phyloP scores from a whole-genome alignment of 257 asterid species.

The Nicotiana paniculata region DNA sequence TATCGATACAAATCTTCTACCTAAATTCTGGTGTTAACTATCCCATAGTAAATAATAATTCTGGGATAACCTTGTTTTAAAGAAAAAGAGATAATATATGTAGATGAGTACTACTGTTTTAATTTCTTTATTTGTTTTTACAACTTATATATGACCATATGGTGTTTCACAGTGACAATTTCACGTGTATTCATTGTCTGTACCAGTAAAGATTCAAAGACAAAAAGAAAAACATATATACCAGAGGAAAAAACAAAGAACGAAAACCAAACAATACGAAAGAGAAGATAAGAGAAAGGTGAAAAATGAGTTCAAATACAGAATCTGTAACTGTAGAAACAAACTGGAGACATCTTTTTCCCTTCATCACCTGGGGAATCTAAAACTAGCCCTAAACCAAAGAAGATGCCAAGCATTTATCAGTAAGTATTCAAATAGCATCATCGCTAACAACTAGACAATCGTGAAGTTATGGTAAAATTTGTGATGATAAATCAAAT shows the following conservation, averaged over 20 bases:
- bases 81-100: too few species aligned
- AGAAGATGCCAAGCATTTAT: neutral
- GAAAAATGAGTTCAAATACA: neutral
- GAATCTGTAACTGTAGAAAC: neutral
- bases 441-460: neutral
- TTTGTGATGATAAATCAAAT: too few species aligned
- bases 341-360: neutral
- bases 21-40: too few species aligned
- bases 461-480: neutral
- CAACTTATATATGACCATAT: constrained; percentile 1
- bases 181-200: constrained; percentile 57
- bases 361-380: neutral
- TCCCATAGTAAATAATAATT: too few species aligned
- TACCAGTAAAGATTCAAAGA: constrained; percentile 48
- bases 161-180: constrained; percentile 37
- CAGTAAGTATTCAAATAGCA: neutral
- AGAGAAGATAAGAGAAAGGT: neutral
- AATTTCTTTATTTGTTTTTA: too few species aligned
- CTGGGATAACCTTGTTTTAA: too few species aligned
- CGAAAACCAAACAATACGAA: constrained; percentile 8
- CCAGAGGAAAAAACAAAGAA: neutral
- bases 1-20: too few species aligned
- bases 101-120: too few species aligned
- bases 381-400: neutral
- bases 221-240: constrained; percentile 39